A percentile compares a stretch with the other conserved stretches of the same genome.
Evolutionary conservation across 225 moss, liverwort and hornwort genomes (phyloP).

Genomic region (Sphagnum contortum): DNA sequence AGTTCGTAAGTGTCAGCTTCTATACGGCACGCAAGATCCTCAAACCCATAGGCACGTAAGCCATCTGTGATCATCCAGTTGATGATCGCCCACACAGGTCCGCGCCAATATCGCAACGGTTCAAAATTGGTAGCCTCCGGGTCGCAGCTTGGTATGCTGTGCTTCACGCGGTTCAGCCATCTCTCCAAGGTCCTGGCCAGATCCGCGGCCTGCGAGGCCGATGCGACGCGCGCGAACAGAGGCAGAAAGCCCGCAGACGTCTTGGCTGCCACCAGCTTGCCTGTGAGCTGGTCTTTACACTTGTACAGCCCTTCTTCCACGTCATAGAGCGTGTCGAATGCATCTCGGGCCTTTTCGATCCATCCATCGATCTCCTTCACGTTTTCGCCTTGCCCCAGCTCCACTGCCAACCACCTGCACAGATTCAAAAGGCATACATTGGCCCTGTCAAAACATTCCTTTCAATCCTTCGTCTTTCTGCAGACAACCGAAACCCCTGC

Average conservation of each 20-base stretch:
- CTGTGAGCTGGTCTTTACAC: conserved; percentile 17
- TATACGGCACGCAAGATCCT: conserved; percentile 7
- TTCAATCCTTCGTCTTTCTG: no score
- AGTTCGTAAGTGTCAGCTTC: conserved; percentile 9
- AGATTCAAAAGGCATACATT: no score
- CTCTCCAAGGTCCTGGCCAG: conserved; percentile 8
- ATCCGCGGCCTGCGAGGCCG: conserved; percentile 8
- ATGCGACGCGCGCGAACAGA: conserved; percentile 14
- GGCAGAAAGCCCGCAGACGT: conserved; percentile 19
- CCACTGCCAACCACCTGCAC: conserved; percentile 8
- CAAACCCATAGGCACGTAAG: conserved; percentile 9
- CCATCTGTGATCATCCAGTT: conserved; percentile 26
- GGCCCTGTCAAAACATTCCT: no score
- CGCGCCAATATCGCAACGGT: conserved; percentile 16
- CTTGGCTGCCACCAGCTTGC: conserved; percentile 6
- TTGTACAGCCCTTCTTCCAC: conserved; percentile 6
- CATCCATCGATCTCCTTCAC: conserved; percentile 10
- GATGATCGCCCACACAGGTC: conserved; percentile 21
- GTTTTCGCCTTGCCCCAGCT: conserved; percentile 4
- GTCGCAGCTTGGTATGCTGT: conserved; percentile 16
- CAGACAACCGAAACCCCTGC: no score
- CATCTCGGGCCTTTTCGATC: conserved; percentile 2
- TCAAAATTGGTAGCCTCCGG: conserved; percentile 11
- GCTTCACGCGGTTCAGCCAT: conserved; percentile 8
- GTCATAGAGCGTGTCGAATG: conserved; percentile 15